Base-by-base conservation (phyloP, 2,329 filamentous ascomycete genomes). In the Fusarium sp. region DNA sequence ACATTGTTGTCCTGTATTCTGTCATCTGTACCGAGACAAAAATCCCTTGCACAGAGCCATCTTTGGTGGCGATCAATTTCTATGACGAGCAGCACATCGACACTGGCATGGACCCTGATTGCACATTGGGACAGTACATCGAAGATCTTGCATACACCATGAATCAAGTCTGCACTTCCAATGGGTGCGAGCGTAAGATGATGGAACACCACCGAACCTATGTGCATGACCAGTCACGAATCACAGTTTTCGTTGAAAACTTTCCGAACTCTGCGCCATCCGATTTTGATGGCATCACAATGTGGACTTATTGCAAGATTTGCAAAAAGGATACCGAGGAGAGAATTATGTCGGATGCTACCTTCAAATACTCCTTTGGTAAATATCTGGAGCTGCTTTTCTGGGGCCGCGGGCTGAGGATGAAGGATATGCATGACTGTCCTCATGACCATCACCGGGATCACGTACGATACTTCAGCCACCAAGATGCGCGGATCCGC, bases 301-400 rank as follows among this genome's bases (percentile, higher is more conserved):
- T 99, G 92, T 99, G 96, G 96, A 98, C 92, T 65, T 92, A 90
- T 68, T 99, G 95, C 79, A 95, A 96, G 69, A 83, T 91, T 27
- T 99, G 96, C 75, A 89, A 91, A 48, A 92, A 92, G 65, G 93
- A 98, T 72, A 96, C 94, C 0, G 91, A 92, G 35, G 88, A 93
- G 43, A 90, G 91, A 65, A 88, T 89, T 29, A 97, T 99, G 92
- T 97, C 94, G 1, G 88, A 93, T 53, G 93, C 88, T 69, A 96
- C 93, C 0, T 99, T 93, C 91, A 97, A 96, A 73, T 99, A 99
- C 74, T 99, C 95, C 0, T 96, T 99, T 71, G 95, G 92, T 10
- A 99, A 99, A 75, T 99, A 98, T 70, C 82, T 99, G n/a, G 95
- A 99, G 76, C 81, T 99, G 15, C 93, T 93, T 3, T 98, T 98